Evolutionary conservation across 2,329 filamentous ascomycete genomes (phyloP).

Genomic region (Elsinoe batatas): DNA sequence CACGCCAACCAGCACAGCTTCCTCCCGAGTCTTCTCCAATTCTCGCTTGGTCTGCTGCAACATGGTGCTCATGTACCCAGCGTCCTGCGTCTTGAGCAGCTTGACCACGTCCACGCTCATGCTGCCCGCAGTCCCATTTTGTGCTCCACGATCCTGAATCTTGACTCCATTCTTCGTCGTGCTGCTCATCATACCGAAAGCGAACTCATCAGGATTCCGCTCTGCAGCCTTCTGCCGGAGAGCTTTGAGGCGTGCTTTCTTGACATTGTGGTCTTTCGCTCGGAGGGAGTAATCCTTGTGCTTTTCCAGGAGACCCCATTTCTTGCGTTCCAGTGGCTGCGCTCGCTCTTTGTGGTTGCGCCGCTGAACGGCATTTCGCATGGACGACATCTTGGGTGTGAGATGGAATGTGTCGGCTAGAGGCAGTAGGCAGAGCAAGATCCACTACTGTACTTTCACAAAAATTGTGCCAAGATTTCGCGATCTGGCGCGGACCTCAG

Average conservation of each 20-base stretch:
- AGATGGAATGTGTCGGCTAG: neutral
- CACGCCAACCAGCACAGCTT: conserved; percentile 25
- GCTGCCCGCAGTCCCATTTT: conserved; percentile 23
- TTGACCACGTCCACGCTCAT: conserved; percentile 49
- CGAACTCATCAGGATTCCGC: conserved; percentile 57
- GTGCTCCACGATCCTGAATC: conserved; percentile 37
- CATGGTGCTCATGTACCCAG: conserved; percentile 50
- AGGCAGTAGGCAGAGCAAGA: neutral
- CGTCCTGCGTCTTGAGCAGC: conserved; percentile 56
- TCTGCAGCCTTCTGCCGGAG: conserved; percentile 51
- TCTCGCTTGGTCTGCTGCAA: conserved; percentile 46
- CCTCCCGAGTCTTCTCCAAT: conserved; percentile 39
- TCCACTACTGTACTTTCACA: neutral
- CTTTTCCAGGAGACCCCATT: conserved; percentile 90
- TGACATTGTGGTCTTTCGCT: conserved; percentile 53
- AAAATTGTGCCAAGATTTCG: conserved; percentile 1
- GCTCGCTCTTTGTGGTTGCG: conserved; percentile 84
- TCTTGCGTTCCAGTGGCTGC: conserved; percentile 71
- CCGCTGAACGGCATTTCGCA: conserved; percentile 58
- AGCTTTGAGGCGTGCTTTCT: conserved; percentile 50
- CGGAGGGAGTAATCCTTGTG: conserved; percentile 70
- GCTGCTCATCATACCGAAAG: conserved; percentile 53
- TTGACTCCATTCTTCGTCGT: conserved; percentile 38
- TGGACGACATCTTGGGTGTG: conserved; percentile 41
- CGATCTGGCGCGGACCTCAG: neutral